Conservation (phyloP, 805 yeast species). For the Kluyveromyces siamensis region DNA sequence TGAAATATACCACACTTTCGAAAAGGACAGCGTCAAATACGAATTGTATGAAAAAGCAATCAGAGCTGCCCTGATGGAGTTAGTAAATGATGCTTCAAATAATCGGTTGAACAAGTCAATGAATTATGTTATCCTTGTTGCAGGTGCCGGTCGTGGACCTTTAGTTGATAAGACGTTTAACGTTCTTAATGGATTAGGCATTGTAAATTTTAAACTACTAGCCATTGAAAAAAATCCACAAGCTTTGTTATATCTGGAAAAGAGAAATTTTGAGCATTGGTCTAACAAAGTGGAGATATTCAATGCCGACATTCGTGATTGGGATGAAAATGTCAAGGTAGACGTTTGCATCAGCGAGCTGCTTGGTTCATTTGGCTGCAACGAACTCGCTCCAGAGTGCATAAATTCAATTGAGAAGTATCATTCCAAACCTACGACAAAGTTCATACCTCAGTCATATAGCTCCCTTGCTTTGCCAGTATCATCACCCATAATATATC, state of each 20-base stretch:
- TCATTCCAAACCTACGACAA: constrained; percentile 34
- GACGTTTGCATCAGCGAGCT: constrained; percentile 72
- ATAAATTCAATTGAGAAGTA: constrained; percentile 37
- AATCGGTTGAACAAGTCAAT: constrained; percentile 5
- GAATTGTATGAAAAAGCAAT: constrained; percentile 59
- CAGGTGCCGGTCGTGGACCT: constrained; percentile 90
- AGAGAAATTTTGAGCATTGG: constrained; percentile 48
- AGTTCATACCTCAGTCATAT: constrained; percentile 56
- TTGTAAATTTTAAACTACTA: constrained; percentile 28
- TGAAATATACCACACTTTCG: constrained; percentile 59
- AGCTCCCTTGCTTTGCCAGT: constrained; percentile 60
- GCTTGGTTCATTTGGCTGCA: constrained; percentile 87
- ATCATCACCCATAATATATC: constrained; percentile 45
- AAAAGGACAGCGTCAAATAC: constrained; percentile 63
- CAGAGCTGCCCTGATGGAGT: constrained; percentile 38
- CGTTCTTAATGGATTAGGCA: constrained; percentile 30
- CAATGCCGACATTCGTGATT: constrained; percentile 48
- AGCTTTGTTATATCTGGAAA: constrained; percentile 43
- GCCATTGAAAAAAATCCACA: constrained; percentile 69
- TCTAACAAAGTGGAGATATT: constrained; percentile 40
- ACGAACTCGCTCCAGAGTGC: constrained; percentile 84
- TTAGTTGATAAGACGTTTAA: constrained; percentile 46
- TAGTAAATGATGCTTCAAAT: constrained; percentile 15
- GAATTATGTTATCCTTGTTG: constrained; percentile 41
- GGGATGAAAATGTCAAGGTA: constrained; percentile 34